phyloP scores from a whole-genome alignment of 305 asterid genomes.

The Fraxinus dipetala region DNA sequence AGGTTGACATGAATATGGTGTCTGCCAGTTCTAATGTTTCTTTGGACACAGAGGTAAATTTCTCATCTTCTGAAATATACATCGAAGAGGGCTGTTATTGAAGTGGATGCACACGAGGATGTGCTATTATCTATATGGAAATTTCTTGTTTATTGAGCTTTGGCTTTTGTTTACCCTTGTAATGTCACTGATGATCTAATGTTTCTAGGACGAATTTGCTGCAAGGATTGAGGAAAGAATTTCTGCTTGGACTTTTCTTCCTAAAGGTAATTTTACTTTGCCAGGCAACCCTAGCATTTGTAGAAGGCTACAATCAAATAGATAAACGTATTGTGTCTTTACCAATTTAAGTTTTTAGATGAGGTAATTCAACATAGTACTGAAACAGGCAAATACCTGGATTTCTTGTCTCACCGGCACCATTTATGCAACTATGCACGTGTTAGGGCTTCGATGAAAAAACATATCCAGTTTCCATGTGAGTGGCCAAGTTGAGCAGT shows the following conservation, averaged over 20 bases:
- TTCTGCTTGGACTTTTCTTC: slow-evolving; percentile 89
- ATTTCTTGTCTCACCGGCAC: background rate
- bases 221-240: slow-evolving; percentile 67
- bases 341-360: background rate
- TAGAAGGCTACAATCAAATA: background rate
- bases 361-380: background rate
- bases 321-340: background rate
- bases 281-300: slow-evolving; percentile 8
- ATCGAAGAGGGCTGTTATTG: background rate
- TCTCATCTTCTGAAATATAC: slow-evolving; percentile 18
- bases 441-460: background rate
- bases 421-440: background rate
- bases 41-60: slow-evolving; percentile 42
- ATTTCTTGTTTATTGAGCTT: slow-evolving; percentile 6
- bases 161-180: background rate
- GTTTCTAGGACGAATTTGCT: slow-evolving; percentile 55
- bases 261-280: slow-evolving; percentile 48
- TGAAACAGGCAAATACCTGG: background rate
- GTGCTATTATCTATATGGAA: background rate
- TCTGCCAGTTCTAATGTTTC: slow-evolving; percentile 30
- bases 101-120: background rate
- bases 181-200: slow-evolving; percentile 20
- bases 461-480: background rate
- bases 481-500: background rate
- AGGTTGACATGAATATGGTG: slow-evolving; percentile 23